Evolutionary conservation across 106 monocot species (phyloP).

Genomic region (Acorus calamus): DNA sequence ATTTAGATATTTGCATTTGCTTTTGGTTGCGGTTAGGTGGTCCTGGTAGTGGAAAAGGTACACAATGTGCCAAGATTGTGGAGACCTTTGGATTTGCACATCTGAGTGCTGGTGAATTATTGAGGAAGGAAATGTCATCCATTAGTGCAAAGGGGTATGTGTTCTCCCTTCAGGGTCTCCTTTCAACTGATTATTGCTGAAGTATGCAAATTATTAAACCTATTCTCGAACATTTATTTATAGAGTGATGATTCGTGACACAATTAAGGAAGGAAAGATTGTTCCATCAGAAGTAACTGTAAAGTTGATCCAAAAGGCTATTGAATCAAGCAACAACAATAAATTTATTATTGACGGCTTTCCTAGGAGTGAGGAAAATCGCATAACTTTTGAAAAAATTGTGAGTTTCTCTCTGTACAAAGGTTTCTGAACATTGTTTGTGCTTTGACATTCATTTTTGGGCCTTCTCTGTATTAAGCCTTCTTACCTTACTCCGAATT

Average conservation of each 20-base stretch:
- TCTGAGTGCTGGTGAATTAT: slow-evolving; percentile 85
- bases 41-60: slow-evolving; percentile 96
- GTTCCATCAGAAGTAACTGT: slow-evolving; percentile 95
- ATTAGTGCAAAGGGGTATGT: slow-evolving; percentile 66
- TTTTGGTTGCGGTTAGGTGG: slow-evolving; percentile 44
- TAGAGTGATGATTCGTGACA: slow-evolving; percentile 51
- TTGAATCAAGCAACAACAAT: slow-evolving; percentile 42
- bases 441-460: too few species aligned
- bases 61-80: slow-evolving; percentile 81
- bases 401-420: slow-evolving; percentile 33
- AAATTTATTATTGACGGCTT: slow-evolving; percentile 89
- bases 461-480: too few species aligned
- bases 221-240: background rate
- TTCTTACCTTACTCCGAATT: too few species aligned
- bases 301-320: slow-evolving; percentile 58
- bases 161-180: background rate
- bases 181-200: too few species aligned
- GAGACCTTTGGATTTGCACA: slow-evolving; percentile 71
- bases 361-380: slow-evolving; percentile 87
- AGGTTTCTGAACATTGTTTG: too few species aligned
- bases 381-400: slow-evolving; percentile 85
- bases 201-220: slow-evolving; percentile 3
- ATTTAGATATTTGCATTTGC: background rate
- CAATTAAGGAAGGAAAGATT: slow-evolving; percentile 84
- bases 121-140: slow-evolving; percentile 73